Conservation (phyloP, 2,329 filamentous ascomycete genomes). For the Diaporthe caulivora region DNA sequence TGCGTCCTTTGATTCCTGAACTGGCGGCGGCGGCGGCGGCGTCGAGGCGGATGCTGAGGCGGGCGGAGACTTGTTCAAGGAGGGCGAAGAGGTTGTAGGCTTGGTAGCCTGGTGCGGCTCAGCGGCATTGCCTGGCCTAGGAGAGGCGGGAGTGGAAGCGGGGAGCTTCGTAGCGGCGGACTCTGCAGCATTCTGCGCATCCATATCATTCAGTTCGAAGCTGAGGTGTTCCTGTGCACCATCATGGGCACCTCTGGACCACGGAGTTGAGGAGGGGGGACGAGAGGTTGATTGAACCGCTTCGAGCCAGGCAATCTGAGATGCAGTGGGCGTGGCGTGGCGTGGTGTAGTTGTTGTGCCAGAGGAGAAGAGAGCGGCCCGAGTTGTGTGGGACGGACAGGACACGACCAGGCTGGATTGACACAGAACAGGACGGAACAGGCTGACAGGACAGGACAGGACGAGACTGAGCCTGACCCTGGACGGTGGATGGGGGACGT, state of each 20-base stretch:
- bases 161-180: slow-evolving; percentile 71
- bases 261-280: slow-evolving; percentile 44
- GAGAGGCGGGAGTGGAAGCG: slow-evolving; percentile 47
- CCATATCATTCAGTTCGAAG: slow-evolving; percentile 74
- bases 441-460: slow-evolving; percentile 2
- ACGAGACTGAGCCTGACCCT: slow-evolving; percentile 8
- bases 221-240: slow-evolving; percentile 65
- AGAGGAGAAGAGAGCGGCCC: slow-evolving; percentile 12
- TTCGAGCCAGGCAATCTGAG: slow-evolving; percentile 16
- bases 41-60: slow-evolving; percentile 42
- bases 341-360: not conserved
- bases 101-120: slow-evolving; percentile 51
- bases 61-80: slow-evolving; percentile 45
- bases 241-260: slow-evolving; percentile 65
- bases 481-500: slow-evolving; percentile 7
- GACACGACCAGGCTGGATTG: not conserved
- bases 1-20: not conserved
- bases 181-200: slow-evolving; percentile 77
- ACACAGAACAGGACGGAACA: not conserved
- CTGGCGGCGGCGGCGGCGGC: slow-evolving; percentile 10
- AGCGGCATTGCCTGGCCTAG: slow-evolving; percentile 34
- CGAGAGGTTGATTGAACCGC: slow-evolving; percentile 40
- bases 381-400: not conserved
- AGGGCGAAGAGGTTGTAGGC: slow-evolving; percentile 40
- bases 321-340: slow-evolving; percentile 1